Evolutionary conservation across 495 filamentous ascomycete genomes (phyloP), one percentile per base, ranked within the genome.

Genomic region (Lasiosphaeriaceae sp.): DNA sequence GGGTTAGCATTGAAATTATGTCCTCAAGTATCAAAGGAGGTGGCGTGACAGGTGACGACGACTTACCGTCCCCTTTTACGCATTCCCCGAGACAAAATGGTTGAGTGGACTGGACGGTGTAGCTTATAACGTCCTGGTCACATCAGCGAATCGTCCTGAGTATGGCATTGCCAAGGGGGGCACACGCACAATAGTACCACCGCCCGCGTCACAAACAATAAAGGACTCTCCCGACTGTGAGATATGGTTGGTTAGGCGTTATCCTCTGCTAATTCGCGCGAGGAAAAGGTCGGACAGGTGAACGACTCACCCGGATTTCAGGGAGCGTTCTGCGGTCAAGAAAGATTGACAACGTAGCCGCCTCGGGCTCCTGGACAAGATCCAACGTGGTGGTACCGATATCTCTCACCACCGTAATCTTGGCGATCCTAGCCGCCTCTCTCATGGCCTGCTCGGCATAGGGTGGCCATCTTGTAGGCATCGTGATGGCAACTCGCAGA

Each of bases 381-480:
- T 35, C 54, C 22, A 69, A 24, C 11, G 49, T 61, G 5, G 66
- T 69, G 5, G 11, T 12, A 12, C 66, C 66, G 8, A 65, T 63
- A 5, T 47, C 31, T 14, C 66, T 58, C 0, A 7, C 4, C 7
- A 55, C 37, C 3, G 58, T 41, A 11, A 68, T 66, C 3, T 60
- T 60, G 1, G 67, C 56, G 11, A 46, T 53, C 20, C 9, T 24
- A 1, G 55, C 67, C 1, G 65, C 67, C 3, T 54, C 47, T 47
- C 58, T 26, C 63, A 70, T 68, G 4, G 29, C 31, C 20, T 58
- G 21, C 17, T 55, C 43, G 1, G 67, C 67, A 34, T 70, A 68
- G 7, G 47, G 35, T 9, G 64, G 61, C 67, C 67, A 70, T 19
- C 68, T 66, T 2, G 67, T 65, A 11, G 67, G 67, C 2, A 70